phyloP scores from a whole-genome alignment of 768 basidiomycete genomes.

The Polyporus arcularius region DNA sequence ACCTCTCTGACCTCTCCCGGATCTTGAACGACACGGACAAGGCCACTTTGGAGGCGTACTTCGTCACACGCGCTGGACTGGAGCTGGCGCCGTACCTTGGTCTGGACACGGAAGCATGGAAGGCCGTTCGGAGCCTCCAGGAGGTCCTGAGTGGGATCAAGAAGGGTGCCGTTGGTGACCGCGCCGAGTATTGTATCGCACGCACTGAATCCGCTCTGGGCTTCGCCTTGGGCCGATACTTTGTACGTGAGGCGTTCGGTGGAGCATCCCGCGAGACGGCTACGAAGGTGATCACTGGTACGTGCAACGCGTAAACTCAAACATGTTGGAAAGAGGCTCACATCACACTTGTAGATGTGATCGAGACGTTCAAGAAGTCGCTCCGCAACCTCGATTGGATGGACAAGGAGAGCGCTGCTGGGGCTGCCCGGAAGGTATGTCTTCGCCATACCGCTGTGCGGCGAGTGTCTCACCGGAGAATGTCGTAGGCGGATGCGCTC shows the following conservation, averaged over 20 bases:
- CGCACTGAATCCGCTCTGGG: constrained; percentile 75
- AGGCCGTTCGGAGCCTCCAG: constrained; percentile 65
- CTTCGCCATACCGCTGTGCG: background rate
- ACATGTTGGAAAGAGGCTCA: background rate
- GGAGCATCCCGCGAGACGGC: constrained; percentile 79
- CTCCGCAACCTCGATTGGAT: constrained; percentile 84
- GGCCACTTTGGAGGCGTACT: constrained; percentile 83
- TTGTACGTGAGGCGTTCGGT: constrained; percentile 81
- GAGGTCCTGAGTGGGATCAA: constrained; percentile 83
- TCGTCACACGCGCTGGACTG: constrained; percentile 76
- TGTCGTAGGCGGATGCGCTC: constrained; percentile 68
- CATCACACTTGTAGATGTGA: constrained; percentile 52
- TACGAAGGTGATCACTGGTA: constrained; percentile 80
- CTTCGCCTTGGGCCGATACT: constrained; percentile 88
- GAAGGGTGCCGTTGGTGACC: constrained; percentile 80
- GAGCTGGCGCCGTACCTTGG: constrained; percentile 72
- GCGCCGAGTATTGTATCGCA: constrained; percentile 80
- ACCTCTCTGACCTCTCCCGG: constrained; percentile 62
- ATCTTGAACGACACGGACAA: constrained; percentile 69
- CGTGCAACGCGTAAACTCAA: constrained; percentile 17
- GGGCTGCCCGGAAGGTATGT: constrained; percentile 80
- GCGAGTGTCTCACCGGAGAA: constrained; percentile 7
- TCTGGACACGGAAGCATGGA: constrained; percentile 74
- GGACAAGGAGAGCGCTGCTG: constrained; percentile 78
- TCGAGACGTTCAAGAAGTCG: constrained; percentile 80